Evolutionary conservation across 106 monocot species (phyloP).

Genomic region (Narthecium ossifragum): DNA sequence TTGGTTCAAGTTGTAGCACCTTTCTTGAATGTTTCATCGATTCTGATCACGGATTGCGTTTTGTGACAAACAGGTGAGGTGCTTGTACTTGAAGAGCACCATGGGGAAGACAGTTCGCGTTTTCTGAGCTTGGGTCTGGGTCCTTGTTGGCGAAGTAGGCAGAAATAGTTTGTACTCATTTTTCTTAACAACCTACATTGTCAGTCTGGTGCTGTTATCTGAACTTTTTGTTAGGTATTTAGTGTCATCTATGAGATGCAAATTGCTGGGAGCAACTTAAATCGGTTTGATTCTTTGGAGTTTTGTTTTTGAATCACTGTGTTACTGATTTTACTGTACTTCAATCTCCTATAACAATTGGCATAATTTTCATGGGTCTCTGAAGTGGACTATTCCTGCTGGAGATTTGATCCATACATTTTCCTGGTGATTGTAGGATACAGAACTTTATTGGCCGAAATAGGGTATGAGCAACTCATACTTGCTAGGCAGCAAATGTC

Average conservation of each 20-base stretch:
- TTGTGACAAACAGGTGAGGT: conserved; percentile 36
- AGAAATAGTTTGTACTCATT: not conserved
- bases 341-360: too few species aligned
- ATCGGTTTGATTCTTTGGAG: not conserved
- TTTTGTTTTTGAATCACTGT: not conserved
- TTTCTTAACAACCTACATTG: not conserved
- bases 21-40: not conserved
- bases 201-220: not conserved
- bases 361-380: too few species aligned
- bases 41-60: too few species aligned
- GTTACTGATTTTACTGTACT: too few species aligned
- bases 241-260: not conserved
- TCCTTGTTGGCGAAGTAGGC: not conserved
- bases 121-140: conserved; percentile 20
- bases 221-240: not conserved
- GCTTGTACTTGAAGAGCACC: conserved; percentile 64
- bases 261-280: not conserved
- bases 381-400: too few species aligned
- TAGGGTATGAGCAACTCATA: too few species aligned
- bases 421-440: too few species aligned
- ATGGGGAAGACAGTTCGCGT: conserved; percentile 58
- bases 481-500: too few species aligned
- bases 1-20: not conserved
- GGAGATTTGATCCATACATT: too few species aligned
- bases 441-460: too few species aligned